Evolutionary conservation across 1,284 basidiomycete genomes (phyloP), one percentile per base, ranked within the genome.

Genomic region (Sporisorium scitamineum): DNA sequence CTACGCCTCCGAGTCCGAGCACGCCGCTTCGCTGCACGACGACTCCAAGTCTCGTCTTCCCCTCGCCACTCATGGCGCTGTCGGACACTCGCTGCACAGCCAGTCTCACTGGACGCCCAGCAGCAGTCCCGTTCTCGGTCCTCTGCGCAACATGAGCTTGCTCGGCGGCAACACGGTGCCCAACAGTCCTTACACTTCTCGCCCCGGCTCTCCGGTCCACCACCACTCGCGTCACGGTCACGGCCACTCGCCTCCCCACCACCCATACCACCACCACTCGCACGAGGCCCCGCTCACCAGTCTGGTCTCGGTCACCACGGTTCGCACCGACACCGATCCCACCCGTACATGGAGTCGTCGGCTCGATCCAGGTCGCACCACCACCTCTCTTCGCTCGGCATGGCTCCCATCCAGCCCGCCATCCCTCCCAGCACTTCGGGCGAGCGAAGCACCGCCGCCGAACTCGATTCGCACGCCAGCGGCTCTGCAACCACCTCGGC

Each of bases 121-220:
- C 45, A 79, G 81, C 61, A 82, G 80, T 44, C 83, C 83, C 51
- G 83, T 85, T 9, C 79, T 85, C 6, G 83, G 81, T 26, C 81
- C 83, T 41, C 61, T 85, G 51, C 78, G 81, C 48, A 83, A 76
- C 63, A 83, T 85, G 82, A 81, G 77, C 55, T 56, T 85, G 37
- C 76, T 85, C 34, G 80, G 80, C 31, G 73, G 74, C 50, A 73
- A 76, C 52, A 84, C 82, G 29, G 81, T 82, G 29, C 81, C 81
- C 51, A 85, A 80, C 73, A 80, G 77, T 56, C 83, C 83, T 6
- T 60, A 74, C 52, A 68, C 79, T 2, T 83, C 81, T 29, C 72
- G 83, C 11, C 78, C 83, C 4, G 73, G 76, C 50, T 85, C 83
- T 6, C 82, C 82, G 3, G 73, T 75, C 27, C 75, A 71, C 29